Evolutionary conservation across 306 rosid species (phyloP).

Genomic region (Trichosanthes truncata): DNA sequence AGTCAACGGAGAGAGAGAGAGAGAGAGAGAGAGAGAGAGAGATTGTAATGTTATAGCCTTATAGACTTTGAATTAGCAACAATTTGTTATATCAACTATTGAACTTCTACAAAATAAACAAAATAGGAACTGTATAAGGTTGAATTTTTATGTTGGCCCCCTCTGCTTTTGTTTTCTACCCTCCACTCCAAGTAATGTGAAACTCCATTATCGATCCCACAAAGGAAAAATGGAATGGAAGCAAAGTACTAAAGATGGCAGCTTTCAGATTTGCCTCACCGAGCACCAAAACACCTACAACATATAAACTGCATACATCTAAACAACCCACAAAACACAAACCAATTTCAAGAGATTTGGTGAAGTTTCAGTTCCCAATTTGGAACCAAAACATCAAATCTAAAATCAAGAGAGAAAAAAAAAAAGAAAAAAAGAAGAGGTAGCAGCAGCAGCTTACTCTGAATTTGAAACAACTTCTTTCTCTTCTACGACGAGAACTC

Average conservation of each 20-base stretch:
- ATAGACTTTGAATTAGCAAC: neutral
- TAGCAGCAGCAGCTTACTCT: neutral
- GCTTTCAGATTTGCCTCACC: slow-evolving; percentile 7
- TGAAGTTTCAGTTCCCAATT: neutral
- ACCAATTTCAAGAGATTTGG: neutral
- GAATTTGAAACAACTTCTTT: slow-evolving; percentile 4
- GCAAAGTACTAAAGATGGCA: neutral
- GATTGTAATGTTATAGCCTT: neutral
- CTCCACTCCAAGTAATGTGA: neutral
- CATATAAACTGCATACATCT: neutral
- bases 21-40: neutral
- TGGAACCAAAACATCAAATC: neutral
- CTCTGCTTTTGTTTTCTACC: neutral
- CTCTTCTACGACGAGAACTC: neutral
- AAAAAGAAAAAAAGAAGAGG: neutral
- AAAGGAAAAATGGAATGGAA: neutral
- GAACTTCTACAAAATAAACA: neutral
- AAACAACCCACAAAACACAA: neutral
- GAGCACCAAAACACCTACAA: slow-evolving; percentile 12
- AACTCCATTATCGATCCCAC: neutral
- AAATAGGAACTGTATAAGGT: neutral
- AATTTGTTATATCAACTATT: neutral
- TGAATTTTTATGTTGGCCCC: neutral
- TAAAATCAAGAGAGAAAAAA: neutral
- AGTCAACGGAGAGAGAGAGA: no score